Base-by-base conservation (phyloP, 805 yeast species). In the Nakazawaea siamensis region DNA sequence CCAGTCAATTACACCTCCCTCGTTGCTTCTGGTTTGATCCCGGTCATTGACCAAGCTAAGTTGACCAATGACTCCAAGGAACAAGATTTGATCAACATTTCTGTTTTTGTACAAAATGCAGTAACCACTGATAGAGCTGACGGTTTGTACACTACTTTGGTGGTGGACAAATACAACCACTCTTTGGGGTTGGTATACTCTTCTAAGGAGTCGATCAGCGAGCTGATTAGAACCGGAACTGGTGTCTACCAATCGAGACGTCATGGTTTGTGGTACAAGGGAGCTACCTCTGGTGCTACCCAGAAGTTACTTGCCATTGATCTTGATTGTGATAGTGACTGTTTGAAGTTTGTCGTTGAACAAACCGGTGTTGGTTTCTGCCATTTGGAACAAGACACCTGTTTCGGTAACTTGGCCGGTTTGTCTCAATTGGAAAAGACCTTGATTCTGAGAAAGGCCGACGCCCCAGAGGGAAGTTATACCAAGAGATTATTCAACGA, bases 221-320 rank as follows among this genome's bases (percentile, higher is more conserved):
- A 82, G 48, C 92, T 97, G 10, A 72, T 92, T 46, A 74, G 73
- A 41, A 80, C 84, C 16, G 70, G 74, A 33, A 76, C 84, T 8
- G 98, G 98, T 39, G 95, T 92, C 2, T 92, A 92, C 59, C 96
- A 82, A 57, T 85, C 96, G 7, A 79, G 98, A 49, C 78, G 81
- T 50, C 77, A 85, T 42, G 97, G 94, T 29, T 68, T 92, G 40
- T 92, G 98, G 98, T 82, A 79, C 56, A 92, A 92, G 57, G 98
- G 98, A 20, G 80, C 81, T 37, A 84, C 96, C 2, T 82, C 95
- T n/a, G 98, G 98, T 15, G 94, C 95, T 34, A 84, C 94, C 1
- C 98, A 92, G 61, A 67, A 68, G 45, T 66, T 92, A 31, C 45
- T 81, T 17, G 60, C 67, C 29, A 55, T 92, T 38, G 80, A 76